These are phyloP conservation scores for Sarocladium oryzae DNA, from an alignment of 2,329 filamentous ascomycete species.

Conservation along the genomic window DNA sequence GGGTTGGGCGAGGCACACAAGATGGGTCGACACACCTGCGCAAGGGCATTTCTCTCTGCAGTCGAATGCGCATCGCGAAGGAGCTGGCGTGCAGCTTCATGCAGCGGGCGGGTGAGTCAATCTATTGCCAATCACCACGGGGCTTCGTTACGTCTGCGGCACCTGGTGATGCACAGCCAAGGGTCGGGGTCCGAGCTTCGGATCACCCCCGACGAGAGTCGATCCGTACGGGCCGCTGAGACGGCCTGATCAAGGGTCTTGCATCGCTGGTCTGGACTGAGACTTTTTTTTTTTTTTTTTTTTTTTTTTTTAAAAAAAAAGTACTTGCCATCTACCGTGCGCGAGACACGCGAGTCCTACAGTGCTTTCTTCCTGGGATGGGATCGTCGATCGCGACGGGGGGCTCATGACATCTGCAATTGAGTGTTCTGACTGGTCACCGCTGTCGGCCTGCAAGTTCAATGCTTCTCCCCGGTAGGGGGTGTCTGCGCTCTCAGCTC, in stretches of 20 bases:
- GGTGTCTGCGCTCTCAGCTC: conserved; percentile 1
- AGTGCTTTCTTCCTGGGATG: too few species aligned
- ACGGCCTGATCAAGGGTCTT: background rate
- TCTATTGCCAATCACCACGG: background rate
- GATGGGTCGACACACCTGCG: too few species aligned
- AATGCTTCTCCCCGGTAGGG: background rate
- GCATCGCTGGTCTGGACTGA: background rate
- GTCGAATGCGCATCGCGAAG: background rate
- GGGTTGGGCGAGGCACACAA: background rate
- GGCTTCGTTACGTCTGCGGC: background rate
- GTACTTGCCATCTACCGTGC: too few species aligned
- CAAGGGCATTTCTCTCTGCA: background rate
- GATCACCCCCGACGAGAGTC: background rate
- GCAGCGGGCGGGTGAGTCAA: background rate
- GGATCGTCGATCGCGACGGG: background rate
- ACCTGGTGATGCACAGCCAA: background rate
- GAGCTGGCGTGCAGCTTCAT: background rate
- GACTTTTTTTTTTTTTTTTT: background rate
- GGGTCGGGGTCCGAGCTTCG: background rate
- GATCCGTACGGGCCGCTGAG: background rate
- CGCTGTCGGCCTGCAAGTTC: background rate
- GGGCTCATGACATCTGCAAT: background rate
- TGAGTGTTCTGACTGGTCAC: background rate
- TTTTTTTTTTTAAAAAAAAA: too few species aligned
- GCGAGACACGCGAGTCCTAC: too few species aligned